phyloP scores from a whole-genome alignment of 148 eudicot species.

The Silene latifolia region DNA sequence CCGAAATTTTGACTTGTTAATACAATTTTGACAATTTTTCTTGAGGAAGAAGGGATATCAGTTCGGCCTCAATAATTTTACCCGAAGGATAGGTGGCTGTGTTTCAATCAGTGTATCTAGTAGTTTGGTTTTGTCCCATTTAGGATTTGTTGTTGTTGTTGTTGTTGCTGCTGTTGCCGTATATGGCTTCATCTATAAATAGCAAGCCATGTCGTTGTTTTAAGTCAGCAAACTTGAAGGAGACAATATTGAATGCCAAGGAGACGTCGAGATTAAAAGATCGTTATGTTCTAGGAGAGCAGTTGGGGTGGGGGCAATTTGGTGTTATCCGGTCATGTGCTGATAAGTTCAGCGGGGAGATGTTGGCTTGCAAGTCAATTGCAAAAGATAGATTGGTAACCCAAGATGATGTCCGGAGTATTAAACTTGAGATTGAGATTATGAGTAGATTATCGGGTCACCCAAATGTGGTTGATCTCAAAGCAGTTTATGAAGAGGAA shows the following conservation, averaged over 20 bases:
- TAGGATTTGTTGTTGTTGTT: conserved; percentile 11
- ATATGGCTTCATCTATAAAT: conserved; percentile 62
- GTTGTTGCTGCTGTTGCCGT: too few species aligned
- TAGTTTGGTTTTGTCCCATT: conserved; percentile 9
- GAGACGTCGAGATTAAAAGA: conserved; percentile 46
- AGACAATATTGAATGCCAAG: conserved; percentile 54
- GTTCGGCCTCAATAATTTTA: conserved; percentile 7
- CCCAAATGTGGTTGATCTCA: conserved; percentile 71
- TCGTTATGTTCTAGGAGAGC: conserved; percentile 54
- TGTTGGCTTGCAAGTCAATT: conserved; percentile 77
- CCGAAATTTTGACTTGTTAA: conserved; percentile 29
- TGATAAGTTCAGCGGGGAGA: conserved; percentile 58
- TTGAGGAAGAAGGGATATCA: conserved; percentile 12
- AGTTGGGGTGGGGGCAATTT: conserved; percentile 83
- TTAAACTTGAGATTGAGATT: conserved; percentile 80
- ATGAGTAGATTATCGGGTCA: conserved; percentile 76
- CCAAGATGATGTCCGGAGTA: conserved; percentile 60
- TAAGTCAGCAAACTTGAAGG: conserved; percentile 44
- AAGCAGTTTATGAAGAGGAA: conserved; percentile 86
- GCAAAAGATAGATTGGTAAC: conserved; percentile 71
- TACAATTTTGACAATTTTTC: background rate
- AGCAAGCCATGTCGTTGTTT: conserved; percentile 38
- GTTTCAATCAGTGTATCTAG: conserved; percentile 4
- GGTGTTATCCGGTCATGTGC: conserved; percentile 65
- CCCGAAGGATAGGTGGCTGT: background rate